Evolutionary conservation across 352 stramenopile species (phyloP), one percentile per base, ranked within the genome.

Genomic region (Elongisporangium prolatum): DNA sequence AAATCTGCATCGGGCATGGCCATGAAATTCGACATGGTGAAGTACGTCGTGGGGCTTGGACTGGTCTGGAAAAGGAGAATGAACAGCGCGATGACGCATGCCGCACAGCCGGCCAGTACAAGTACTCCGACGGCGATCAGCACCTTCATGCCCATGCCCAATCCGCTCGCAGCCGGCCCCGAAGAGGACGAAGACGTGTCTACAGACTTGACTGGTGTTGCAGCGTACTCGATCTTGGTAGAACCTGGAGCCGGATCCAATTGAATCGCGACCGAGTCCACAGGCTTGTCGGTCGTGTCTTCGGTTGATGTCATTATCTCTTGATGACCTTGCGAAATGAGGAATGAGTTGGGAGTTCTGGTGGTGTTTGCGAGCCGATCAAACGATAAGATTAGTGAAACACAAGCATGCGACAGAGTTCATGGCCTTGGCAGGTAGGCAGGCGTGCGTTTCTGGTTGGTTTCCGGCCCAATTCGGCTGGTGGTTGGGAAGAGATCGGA

Each of bases 61-160:
- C 64, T 68, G 56, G 88, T 68, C 17, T 72, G 74, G 52, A 89
- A 89, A 66, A 88, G 80, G 21, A 90, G 65, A 25, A 79, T 65
- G 67, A 83, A 90, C 18, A 90, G 57, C 16, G 75, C 80, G 8
- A 70, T 72, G 48, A 86, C 57, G 60, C 28, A 40, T 8, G 28
- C 28, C 1, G 28, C 28, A 9, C 28, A 40, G 28, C 28, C 28
- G 28, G 28, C 28, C 28, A 40, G 28, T 13, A 40, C 28, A 13
- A 40, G 28, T 2, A 9, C 4, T 40, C 28, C 28, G 8, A 40
- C 28, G 28, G 5, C 28, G 9, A 40, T 1, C 1, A 40, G 28
- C 28, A 40, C 5, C 28, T 40, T 40, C 28, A 40, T 13, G 28
- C 28, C 28, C 28, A 40, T 13, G 28, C 28, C 8, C 28, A 40